These are phyloP conservation scores for Arabidopsis hybrid DNA, from an alignment of 441 rosid genomes.

Conservation along the genomic window DNA sequence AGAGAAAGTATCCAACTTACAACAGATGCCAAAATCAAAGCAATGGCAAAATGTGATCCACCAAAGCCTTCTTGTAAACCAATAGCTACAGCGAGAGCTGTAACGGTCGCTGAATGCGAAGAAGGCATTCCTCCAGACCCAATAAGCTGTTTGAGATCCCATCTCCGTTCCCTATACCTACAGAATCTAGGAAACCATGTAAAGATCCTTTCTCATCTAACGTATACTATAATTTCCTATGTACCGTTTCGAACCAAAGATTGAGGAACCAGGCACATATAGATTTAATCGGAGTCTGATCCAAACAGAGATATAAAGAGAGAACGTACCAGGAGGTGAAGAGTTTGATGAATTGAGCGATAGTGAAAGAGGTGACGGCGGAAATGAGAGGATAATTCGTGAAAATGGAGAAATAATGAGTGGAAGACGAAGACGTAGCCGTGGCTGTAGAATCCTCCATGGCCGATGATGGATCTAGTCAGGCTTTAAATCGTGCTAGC, in stretches of 20 bases:
- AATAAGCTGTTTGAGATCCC: constrained; percentile 66
- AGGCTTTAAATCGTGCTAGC: constrained; percentile 17
- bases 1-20: constrained; percentile 46
- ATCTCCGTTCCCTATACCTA: constrained; percentile 67
- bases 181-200: not conserved
- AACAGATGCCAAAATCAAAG: constrained; percentile 58
- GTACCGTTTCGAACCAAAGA: not conserved
- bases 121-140: constrained; percentile 86
- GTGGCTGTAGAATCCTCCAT: constrained; percentile 43
- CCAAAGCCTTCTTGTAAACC: constrained; percentile 75
- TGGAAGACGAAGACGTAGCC: constrained; percentile 46
- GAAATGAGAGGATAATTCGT: constrained; percentile 77
- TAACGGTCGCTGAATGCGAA: constrained; percentile 71
- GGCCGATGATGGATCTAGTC: constrained; percentile 36
- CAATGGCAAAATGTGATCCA: constrained; percentile 57
- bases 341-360: constrained; percentile 81
- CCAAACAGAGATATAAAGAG: not conserved
- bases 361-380: constrained; percentile 62
- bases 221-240: not conserved
- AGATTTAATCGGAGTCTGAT: not conserved
- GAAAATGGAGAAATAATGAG: constrained; percentile 53
- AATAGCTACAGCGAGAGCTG: constrained; percentile 61
- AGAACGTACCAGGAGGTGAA: constrained; percentile 73
- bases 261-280: not conserved
- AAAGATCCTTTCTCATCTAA: not conserved